phyloP scores from a whole-genome alignment of 495 filamentous ascomycete species.

The Penicillium crystallinum region DNA sequence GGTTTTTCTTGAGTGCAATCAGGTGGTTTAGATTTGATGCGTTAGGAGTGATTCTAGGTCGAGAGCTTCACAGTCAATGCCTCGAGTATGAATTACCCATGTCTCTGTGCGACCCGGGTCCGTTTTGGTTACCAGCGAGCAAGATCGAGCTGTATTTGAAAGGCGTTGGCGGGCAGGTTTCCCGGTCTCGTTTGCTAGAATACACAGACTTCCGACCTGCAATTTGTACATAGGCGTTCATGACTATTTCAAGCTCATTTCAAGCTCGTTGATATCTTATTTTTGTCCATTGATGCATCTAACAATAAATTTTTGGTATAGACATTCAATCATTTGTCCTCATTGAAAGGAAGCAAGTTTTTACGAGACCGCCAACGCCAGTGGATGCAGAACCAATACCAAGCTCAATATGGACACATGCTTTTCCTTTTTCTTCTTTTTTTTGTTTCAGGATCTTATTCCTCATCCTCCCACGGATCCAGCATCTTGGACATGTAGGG shows the following conservation, averaged over 20 bases:
- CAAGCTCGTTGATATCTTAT: slow-evolving; percentile 8
- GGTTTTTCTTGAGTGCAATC: slow-evolving; percentile 13
- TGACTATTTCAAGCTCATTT: slow-evolving; percentile 9
- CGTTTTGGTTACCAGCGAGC: slow-evolving; percentile 1
- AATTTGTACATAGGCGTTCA: slow-evolving; percentile 28
- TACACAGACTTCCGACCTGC: slow-evolving; percentile 8
- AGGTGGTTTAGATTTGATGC: slow-evolving; percentile 7
- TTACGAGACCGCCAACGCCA: slow-evolving; percentile 11
- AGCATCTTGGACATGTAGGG: slow-evolving; percentile 79
- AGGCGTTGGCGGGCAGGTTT: slow-evolving; percentile 21
- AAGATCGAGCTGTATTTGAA: slow-evolving; percentile 7
- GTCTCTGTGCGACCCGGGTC: slow-evolving; percentile 1
- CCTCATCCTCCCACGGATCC: slow-evolving; percentile 43
- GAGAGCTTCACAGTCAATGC: not conserved
- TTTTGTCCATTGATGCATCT: slow-evolving; percentile 1
- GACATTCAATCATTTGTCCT: slow-evolving; percentile 24
- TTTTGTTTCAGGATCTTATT: slow-evolving; percentile 16
- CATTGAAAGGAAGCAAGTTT: slow-evolving; percentile 6
- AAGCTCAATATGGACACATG: not conserved
- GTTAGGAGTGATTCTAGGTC: slow-evolving; percentile 11
- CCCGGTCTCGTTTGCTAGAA: slow-evolving; percentile 11
- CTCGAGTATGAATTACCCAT: not conserved
- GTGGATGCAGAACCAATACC: slow-evolving; percentile 4
- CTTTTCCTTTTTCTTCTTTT: not conserved
- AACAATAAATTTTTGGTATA: slow-evolving; percentile 10